Evolutionary conservation across 495 filamentous ascomycete genomes (phyloP).

Genomic region (Symbiotaphrina buchneri): DNA sequence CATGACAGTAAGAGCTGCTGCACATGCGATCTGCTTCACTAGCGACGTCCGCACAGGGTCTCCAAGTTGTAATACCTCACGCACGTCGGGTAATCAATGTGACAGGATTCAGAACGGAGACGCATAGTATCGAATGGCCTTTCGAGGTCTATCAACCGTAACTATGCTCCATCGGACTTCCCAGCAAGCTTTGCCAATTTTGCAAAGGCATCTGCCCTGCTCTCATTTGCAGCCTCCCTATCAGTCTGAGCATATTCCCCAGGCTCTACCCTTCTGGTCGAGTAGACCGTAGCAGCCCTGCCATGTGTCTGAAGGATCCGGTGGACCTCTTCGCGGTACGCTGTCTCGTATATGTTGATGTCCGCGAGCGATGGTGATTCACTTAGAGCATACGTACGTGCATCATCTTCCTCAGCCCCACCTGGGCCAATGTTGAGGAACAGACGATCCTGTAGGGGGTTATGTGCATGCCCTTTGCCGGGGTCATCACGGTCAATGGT

Average conservation of each 20-base stretch:
- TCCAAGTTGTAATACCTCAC: no score
- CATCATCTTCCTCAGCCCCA: constrained; percentile 14
- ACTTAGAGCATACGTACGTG: constrained; percentile 29
- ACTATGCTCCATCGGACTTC: no score
- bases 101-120: no score
- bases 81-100: no score
- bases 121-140: no score
- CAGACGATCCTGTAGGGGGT: constrained; percentile 34
- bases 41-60: no score
- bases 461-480: constrained; percentile 42
- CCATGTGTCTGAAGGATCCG: constrained; percentile 31
- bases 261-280: constrained; percentile 38
- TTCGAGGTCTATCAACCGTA: no score
- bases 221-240: not conserved
- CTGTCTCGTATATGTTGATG: constrained; percentile 69
- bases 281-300: constrained; percentile 22
- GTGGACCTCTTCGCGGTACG: constrained; percentile 62
- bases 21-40: no score
- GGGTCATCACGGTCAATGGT: constrained; percentile 1
- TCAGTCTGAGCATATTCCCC: not conserved
- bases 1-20: no score
- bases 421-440: constrained; percentile 57
- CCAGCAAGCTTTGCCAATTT: not conserved
- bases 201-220: constrained; percentile 1
- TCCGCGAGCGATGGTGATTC: constrained; percentile 66